Evolutionary conservation across 179 eudicot genomes (phyloP).

Genomic region (Beta macrorhiza): DNA sequence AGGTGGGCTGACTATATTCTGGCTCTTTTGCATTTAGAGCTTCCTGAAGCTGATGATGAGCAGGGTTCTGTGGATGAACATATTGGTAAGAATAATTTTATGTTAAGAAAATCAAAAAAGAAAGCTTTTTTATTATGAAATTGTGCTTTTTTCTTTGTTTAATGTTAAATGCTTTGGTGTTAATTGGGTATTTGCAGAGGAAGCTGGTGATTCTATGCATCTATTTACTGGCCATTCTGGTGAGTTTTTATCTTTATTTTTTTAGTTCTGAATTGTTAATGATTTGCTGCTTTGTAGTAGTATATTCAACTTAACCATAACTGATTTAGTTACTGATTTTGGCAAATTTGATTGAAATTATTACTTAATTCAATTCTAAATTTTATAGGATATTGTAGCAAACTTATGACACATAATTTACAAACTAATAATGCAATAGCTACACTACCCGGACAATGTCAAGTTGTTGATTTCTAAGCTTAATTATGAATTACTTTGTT

Average conservation of each 20-base stretch:
- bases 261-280: no score
- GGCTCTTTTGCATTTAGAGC: conserved; percentile 39
- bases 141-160: neutral
- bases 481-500: no score
- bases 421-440: no score
- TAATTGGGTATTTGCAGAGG: conserved; percentile 41
- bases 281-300: no score
- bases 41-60: conserved; percentile 76
- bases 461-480: neutral
- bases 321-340: neutral
- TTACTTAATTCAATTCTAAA: neutral
- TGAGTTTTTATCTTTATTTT: no score
- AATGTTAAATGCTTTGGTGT: neutral
- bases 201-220: conserved; percentile 33
- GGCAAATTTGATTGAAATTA: neutral
- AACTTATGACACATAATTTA: neutral
- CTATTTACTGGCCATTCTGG: no score
- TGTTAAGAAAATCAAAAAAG: neutral
- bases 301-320: no score
- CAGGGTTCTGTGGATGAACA: conserved; percentile 53
- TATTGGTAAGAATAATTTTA: conserved; percentile 33
- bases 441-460: no score
- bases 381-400: no score
- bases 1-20: neutral
- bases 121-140: neutral